These are phyloP conservation scores for Umbelopsis ramanniana DNA, from an alignment of 192 early-diverging fungal genomes.

Conservation along the genomic window DNA sequence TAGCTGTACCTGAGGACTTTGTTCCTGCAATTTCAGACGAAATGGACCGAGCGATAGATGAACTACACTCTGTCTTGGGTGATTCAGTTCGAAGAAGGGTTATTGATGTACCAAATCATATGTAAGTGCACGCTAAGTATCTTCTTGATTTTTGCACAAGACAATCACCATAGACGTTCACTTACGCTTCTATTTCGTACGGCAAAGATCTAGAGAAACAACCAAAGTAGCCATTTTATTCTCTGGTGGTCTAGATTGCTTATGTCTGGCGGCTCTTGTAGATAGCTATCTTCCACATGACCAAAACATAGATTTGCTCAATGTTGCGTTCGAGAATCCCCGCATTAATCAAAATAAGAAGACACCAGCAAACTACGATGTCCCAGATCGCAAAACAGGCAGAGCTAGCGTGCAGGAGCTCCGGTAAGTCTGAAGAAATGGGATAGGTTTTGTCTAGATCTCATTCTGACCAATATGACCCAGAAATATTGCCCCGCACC, in stretches of 20 bases:
- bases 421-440: constrained; percentile 28
- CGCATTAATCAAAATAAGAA: constrained; percentile 57
- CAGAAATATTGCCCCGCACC: constrained; percentile 61
- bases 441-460: background rate
- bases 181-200: background rate
- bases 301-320: constrained; percentile 90
- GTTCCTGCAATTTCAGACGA: constrained; percentile 39
- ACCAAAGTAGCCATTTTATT: constrained; percentile 82
- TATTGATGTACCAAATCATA: constrained; percentile 50
- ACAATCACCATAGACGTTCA: background rate
- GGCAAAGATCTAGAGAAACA: constrained; percentile 29
- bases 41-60: constrained; percentile 46
- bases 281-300: constrained; percentile 67
- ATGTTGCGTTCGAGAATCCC: constrained; percentile 96
- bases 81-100: constrained; percentile 53
- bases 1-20: constrained; percentile 27
- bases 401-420: constrained; percentile 52
- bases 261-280: constrained; percentile 82
- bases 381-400: constrained; percentile 87
- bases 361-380: constrained; percentile 55
- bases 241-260: constrained; percentile 95
- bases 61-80: constrained; percentile 42
- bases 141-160: background rate
- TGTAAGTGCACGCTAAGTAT: constrained; percentile 29
- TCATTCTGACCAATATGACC: constrained; percentile 29